Percentiles rank a stretch among this genome's conserved stretches.
These are phyloP conservation scores for Canavalia ensiformis DNA, from an alignment of 306 rosid species.

Conservation along the genomic window DNA sequence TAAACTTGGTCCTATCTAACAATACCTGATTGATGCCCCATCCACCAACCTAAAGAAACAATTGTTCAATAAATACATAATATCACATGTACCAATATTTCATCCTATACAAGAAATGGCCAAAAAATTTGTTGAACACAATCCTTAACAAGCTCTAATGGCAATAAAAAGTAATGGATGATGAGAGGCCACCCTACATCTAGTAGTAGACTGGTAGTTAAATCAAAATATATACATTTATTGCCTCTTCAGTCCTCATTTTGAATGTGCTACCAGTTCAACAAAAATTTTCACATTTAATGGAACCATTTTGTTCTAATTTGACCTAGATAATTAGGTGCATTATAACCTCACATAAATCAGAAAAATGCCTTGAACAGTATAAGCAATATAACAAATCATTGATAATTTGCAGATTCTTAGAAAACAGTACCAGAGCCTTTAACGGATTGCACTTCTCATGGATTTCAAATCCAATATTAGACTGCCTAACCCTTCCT, in stretches of 20 bases:
- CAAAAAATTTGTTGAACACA: not conserved
- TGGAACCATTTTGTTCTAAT: constrained; percentile 1
- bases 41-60: constrained; percentile 27
- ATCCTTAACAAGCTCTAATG: not conserved
- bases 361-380: not conserved
- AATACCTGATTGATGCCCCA: constrained; percentile 19
- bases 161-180: not conserved
- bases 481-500: constrained; percentile 64
- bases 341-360: constrained; percentile 2
- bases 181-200: too few relatives aligned
- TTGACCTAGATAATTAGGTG: constrained; percentile 1
- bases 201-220: too few relatives aligned
- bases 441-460: constrained; percentile 50
- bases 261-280: not conserved
- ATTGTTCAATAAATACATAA: not conserved
- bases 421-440: constrained; percentile 58
- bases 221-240: not conserved
- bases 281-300: not conserved
- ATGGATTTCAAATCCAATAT: constrained; percentile 65
- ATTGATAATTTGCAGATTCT: not conserved
- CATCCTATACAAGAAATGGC: not conserved
- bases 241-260: constrained; percentile 6
- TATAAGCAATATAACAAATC: not conserved
- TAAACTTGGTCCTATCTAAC: not conserved
- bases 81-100: not conserved